Evolutionary conservation across 2,329 filamentous ascomycete genomes (phyloP).

Genomic region (Microdochium paspali): DNA sequence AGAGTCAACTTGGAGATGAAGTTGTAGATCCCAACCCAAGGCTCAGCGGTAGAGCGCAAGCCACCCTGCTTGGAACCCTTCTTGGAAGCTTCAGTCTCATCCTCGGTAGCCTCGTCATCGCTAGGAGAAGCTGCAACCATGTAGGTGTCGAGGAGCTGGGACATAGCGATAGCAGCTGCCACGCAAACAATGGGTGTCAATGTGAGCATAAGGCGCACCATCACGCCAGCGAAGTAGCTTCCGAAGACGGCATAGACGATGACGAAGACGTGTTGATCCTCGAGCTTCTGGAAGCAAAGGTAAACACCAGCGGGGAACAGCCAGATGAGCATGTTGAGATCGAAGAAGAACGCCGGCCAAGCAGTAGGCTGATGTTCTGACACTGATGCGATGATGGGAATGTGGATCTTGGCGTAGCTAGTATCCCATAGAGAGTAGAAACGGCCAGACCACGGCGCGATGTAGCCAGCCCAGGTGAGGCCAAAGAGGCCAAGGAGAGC

Average conservation of each 20-base stretch:
- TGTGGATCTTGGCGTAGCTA: constrained; percentile 97
- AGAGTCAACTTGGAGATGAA: constrained; percentile 71
- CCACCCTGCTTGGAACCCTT: constrained; percentile 42
- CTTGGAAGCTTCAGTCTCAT: constrained; percentile 44
- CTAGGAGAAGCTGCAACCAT: constrained; percentile 57
- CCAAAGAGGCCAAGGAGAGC: constrained; percentile 68
- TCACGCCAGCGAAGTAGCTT: constrained; percentile 97
- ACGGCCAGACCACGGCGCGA: constrained; percentile 94
- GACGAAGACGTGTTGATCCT: constrained; percentile 95
- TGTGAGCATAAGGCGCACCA: constrained; percentile 98
- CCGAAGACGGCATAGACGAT: constrained; percentile 95
- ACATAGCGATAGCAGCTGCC: constrained; percentile 79
- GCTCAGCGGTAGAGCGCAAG: constrained; percentile 62
- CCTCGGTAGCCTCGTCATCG: constrained; percentile 31
- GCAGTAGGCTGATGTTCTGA: constrained; percentile 98
- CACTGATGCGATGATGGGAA: constrained; percentile 98
- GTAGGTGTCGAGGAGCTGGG: constrained; percentile 82
- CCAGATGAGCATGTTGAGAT: constrained; percentile 97
- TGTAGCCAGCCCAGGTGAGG: constrained; percentile 82
- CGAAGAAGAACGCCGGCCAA: constrained; percentile 99
- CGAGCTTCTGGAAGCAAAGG: constrained; percentile 89
- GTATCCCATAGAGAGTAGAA: constrained; percentile 99
- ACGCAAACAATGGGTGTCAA: constrained; percentile 95
- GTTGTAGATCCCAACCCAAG: constrained; percentile 76
- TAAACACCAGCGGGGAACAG: constrained; percentile 98